Evolutionary conservation across 2,329 filamentous ascomycete genomes (phyloP), one percentile per base, ranked within the genome.

Genomic region (Aschersonia sp.): DNA sequence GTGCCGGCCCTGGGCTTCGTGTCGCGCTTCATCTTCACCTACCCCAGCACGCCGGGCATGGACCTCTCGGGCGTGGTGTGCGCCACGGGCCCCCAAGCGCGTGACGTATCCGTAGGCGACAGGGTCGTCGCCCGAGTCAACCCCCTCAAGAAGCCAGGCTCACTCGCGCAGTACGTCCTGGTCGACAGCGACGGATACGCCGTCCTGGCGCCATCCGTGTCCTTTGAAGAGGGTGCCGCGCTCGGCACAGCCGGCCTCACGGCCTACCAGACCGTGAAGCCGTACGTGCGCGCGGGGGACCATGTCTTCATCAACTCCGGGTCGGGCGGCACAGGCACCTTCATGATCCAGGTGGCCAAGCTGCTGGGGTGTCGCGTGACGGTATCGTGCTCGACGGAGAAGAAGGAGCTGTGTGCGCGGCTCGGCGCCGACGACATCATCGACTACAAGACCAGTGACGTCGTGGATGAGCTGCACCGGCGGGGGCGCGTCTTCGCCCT

Each of bases 351-450:
- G 56, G 71, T 84, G 30, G 80, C 78, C 5, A 84, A 84, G 56
- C 63, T 67, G 0, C 54, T 79, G 4, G 80, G 79, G 0, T 80
- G 75, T 48, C 67, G 74, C 48, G 80, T 85, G 12, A 78, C 75
- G 0, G 70, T 71, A 0, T 72, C 74, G 1, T 84, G 80, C 56
- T 84, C 80, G 12, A 72, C 70, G 0, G 59, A 60, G 3, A 85
- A 85, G 56, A 63, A 73, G 0, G 67, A 75, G 28, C 59, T 84
- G 1, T 79, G 77, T 58, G 70, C 70, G 51, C 63, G 65, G 4
- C 58, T 84, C 1, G 82, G 82, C 2, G 82, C 81, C 4, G 80
- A 85, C 53, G 74, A 79, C 46, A 72, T 82, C 40, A 68, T 83
- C 46, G 77, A 84, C 57, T 84, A 84, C 59, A 74, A 70, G 43